These are phyloP conservation scores for Magnusiomyces tetraspermus DNA, from an alignment of 1,139 yeast species.

Conservation along the genomic window DNA sequence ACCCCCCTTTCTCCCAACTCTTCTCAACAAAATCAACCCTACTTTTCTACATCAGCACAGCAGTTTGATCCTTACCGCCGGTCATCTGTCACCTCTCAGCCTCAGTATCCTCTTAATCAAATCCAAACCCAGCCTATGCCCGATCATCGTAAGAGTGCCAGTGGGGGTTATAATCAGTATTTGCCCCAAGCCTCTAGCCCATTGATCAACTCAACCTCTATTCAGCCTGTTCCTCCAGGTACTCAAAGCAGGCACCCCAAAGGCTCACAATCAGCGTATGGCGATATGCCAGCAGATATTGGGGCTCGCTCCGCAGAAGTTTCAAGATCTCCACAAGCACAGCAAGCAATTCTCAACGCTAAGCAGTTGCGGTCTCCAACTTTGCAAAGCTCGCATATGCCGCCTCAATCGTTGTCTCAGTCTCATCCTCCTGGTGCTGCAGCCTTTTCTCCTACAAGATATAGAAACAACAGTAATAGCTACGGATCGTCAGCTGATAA, in stretches of 20 bases:
- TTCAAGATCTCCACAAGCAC: slow-evolving; percentile 16
- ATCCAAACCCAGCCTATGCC: background rate
- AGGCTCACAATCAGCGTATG: slow-evolving; percentile 13
- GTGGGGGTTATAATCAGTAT: background rate
- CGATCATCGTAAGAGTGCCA: background rate
- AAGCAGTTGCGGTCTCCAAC: slow-evolving; percentile 11
- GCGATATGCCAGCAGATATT: slow-evolving; percentile 20
- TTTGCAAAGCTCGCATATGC: too few species aligned
- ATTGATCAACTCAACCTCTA: background rate
- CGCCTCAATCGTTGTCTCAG: too few species aligned
- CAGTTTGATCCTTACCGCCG: slow-evolving; percentile 1
- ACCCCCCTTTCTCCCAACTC: slow-evolving; percentile 4
- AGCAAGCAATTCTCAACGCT: slow-evolving; percentile 13
- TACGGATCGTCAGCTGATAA: background rate
- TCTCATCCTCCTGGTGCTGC: background rate
- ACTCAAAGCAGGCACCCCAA: background rate
- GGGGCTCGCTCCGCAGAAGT: slow-evolving; percentile 14
- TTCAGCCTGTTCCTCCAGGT: background rate
- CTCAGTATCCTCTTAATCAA: background rate
- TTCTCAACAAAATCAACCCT: background rate
- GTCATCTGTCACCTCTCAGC: background rate
- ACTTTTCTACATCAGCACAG: background rate
- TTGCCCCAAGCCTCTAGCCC: slow-evolving; percentile 1
- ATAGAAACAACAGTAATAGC: background rate
- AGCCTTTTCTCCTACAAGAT: background rate